Evolutionary conservation across 805 yeast genomes (phyloP), one percentile per base, ranked within the genome.

Genomic region (Candida ipomoeae): DNA sequence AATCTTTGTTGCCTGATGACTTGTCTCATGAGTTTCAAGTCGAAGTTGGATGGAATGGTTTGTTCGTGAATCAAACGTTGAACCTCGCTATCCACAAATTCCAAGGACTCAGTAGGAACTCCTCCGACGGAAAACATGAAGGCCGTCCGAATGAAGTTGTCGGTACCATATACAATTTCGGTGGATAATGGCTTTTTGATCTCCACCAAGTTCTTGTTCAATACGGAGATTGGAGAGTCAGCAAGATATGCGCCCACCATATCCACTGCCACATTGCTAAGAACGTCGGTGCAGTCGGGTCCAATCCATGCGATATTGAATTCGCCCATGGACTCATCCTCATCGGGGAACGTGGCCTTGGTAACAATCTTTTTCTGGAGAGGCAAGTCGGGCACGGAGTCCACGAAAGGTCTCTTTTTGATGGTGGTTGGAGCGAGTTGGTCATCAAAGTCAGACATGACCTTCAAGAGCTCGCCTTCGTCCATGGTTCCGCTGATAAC

Each of bases 401-500:
- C 96, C 17, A 89, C 81, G 67, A 91, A 94, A 15, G 98, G 97
- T 52, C 97, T 77, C 49, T 68, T 68, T 8, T 18, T 29, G 18
- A 49, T 49, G 0, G 79, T 73, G 31, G 77, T 65, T 2, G 63
- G 63, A 0, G 81, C 80, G 44, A 89, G 70, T 21, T 72, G 74
- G 1, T 65, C 53, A 64, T 90, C 96, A 64, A 89, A 85, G 23
- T 75, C 66, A 3, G 70, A 65, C 78, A 92, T 77, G 1, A 81
- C 68, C 0, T 71, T 63, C 23, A 92, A 57, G 33, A 94, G 71
- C 58, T 89, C 96, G 0, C 66, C 70, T 55, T 87, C 89, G 53
- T 89, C 84, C n/a, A 90, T 81, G 3, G 88, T 75, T 37, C 99
- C 99, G n/a, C 87, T 80, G 10, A 94, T 76, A 44, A 94, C 83